phyloP scores from a whole-genome alignment of 306 rosid species.

The Corylus heterophylla region DNA sequence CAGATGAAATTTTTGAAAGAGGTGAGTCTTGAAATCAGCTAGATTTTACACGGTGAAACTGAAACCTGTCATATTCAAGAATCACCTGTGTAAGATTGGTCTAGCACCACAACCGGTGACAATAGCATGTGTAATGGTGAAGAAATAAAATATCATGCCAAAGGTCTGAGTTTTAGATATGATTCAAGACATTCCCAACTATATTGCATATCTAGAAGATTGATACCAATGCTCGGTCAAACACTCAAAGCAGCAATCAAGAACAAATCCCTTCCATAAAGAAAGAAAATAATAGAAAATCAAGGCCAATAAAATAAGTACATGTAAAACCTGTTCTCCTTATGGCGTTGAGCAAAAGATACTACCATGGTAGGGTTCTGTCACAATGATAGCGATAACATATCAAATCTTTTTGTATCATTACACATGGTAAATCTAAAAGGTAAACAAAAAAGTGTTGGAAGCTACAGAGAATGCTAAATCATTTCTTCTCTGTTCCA shows the following conservation, averaged over 20 bases:
- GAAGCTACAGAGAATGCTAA: conserved; percentile 16
- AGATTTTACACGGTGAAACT: neutral
- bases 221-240: neutral
- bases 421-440: conserved; percentile 3
- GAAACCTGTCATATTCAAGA: neutral
- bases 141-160: neutral
- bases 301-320: conserved; percentile 3
- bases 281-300: neutral
- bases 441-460: conserved; percentile 4
- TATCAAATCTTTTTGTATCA: conserved; percentile 23
- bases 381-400: neutral
- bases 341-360: conserved; percentile 7
- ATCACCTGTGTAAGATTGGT: neutral
- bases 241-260: neutral
- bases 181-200: neutral
- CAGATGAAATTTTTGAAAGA: neutral
- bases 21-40: neutral
- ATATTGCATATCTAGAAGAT: neutral
- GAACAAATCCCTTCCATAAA: neutral
- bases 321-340: conserved; percentile 9
- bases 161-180: neutral
- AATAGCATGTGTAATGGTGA: neutral
- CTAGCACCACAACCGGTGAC: neutral
- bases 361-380: neutral
- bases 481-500: conserved; percentile 20